A percentile compares a stretch with the other conserved stretches of the same genome.
Conservation (phyloP, 2,329 filamentous ascomycete species). For the Talaromyces sp. region DNA sequence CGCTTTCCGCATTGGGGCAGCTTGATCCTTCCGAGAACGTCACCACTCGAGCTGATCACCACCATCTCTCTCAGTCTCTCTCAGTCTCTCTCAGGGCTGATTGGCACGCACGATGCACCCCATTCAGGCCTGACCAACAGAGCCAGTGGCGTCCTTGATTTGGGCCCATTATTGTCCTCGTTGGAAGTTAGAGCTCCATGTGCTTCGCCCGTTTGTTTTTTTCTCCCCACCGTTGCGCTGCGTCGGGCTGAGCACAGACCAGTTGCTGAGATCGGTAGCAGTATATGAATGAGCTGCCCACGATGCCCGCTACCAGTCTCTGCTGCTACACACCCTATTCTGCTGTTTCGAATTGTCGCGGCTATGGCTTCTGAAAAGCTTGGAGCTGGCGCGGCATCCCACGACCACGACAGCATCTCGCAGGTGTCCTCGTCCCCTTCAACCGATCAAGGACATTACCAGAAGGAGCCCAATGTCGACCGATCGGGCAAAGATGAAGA, state of each 20-base stretch:
- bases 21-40: not conserved
- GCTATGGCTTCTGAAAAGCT: constrained; percentile 1
- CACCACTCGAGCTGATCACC: not conserved
- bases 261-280: not conserved
- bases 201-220: not conserved
- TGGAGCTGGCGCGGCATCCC: not conserved
- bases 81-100: not conserved
- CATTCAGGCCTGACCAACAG: not conserved
- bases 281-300: not conserved
- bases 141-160: not conserved
- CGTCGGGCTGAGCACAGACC: not conserved
- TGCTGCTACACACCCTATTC: not conserved
- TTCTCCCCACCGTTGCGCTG: not conserved
- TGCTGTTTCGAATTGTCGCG: not conserved
- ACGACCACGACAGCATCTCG: not conserved
- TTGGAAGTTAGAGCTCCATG: not conserved
- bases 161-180: not conserved
- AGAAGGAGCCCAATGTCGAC: not conserved
- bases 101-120: not conserved
- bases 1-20: not conserved
- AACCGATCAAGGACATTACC: not conserved
- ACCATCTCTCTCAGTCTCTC: not conserved
- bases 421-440: not conserved
- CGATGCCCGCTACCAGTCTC: not conserved
- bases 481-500: constrained; percentile 2